These are phyloP conservation scores for Globisporangium radiosum DNA, from an alignment of 352 stramenopile genomes.

Conservation along the genomic window DNA sequence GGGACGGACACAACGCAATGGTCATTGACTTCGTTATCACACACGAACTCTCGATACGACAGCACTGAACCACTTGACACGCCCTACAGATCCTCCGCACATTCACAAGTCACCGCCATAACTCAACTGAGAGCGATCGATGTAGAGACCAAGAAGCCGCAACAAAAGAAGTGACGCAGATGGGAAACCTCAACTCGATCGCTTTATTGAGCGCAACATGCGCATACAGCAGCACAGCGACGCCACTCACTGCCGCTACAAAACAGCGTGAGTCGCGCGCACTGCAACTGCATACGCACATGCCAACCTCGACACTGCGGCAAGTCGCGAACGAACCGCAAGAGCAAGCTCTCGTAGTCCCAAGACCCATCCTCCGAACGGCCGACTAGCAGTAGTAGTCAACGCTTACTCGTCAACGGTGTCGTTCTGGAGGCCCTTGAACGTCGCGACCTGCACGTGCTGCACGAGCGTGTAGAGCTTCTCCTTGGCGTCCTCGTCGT, in stretches of 20 bases:
- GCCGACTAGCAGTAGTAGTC: neutral
- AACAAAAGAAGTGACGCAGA: neutral
- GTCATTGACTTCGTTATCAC: too few species aligned
- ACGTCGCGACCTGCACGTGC: conserved; percentile 93
- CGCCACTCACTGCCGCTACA: neutral
- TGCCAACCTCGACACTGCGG: neutral
- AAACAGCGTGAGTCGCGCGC: neutral
- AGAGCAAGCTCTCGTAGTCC: too few species aligned
- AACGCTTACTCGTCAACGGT: conserved; percentile 88
- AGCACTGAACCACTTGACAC: too few species aligned
- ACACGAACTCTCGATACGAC: too few species aligned
- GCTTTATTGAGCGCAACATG: conserved; percentile 6
- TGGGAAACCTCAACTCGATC: conserved; percentile 18
- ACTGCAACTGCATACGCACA: neutral
- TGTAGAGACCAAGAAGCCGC: neutral
- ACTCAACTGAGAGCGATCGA: neutral
- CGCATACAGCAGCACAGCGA: neutral
- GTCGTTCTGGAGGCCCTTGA: conserved; percentile 97
- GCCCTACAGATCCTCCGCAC: too few species aligned
- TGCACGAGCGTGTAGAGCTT: conserved; percentile 99
- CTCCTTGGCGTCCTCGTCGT: conserved; percentile 98
- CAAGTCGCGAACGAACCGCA: too few species aligned
- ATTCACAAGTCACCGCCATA: neutral
- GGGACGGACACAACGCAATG: too few species aligned
- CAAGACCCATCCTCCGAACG: neutral